Evolutionary conservation across 768 basidiomycete genomes (phyloP).

Genomic region (Sarcodon aspratus): DNA sequence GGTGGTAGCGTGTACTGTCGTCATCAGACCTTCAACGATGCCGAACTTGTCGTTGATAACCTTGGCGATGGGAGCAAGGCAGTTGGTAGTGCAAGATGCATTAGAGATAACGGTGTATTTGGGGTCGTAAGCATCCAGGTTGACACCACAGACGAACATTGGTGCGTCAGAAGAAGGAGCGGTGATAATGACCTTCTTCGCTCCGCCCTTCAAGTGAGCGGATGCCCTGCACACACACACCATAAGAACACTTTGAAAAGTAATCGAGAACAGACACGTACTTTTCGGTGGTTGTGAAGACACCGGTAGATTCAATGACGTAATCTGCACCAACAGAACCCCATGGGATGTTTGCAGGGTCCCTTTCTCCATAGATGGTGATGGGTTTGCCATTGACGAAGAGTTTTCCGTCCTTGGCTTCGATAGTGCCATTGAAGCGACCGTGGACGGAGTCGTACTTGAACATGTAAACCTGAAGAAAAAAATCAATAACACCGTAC

Average conservation of each 20-base stretch:
- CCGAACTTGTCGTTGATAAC: conserved; percentile 95
- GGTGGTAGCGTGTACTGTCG: conserved; percentile 94
- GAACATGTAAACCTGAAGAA: conserved; percentile 88
- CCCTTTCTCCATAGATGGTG: conserved; percentile 72
- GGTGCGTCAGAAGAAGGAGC: conserved; percentile 96
- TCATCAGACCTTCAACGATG: conserved; percentile 97
- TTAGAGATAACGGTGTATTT: conserved; percentile 93
- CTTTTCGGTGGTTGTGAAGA: conserved; percentile 96
- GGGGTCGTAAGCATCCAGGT: conserved; percentile 85
- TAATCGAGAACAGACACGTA: conserved; percentile 16
- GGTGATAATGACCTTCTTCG: conserved; percentile 99
- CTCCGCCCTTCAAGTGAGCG: conserved; percentile 94
- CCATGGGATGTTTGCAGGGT: conserved; percentile 85
- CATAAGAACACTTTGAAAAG: conserved; percentile 1
- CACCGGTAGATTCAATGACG: conserved; percentile 96
- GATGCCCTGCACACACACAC: conserved; percentile 43
- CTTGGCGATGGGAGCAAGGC: conserved; percentile 98
- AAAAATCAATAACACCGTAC: background rate
- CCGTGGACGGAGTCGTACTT: conserved; percentile 94
- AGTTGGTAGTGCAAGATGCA: conserved; percentile 99
- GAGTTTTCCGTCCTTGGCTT: conserved; percentile 83
- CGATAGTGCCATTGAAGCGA: conserved; percentile 78
- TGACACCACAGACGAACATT: conserved; percentile 93
- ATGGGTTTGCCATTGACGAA: conserved; percentile 71
- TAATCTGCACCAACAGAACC: conserved; percentile 73